A percentile compares a stretch with the other conserved stretches of the same genome.
Evolutionary conservation across 768 basidiomycete species (phyloP).

Genomic region (Albatrellus ellisii): DNA sequence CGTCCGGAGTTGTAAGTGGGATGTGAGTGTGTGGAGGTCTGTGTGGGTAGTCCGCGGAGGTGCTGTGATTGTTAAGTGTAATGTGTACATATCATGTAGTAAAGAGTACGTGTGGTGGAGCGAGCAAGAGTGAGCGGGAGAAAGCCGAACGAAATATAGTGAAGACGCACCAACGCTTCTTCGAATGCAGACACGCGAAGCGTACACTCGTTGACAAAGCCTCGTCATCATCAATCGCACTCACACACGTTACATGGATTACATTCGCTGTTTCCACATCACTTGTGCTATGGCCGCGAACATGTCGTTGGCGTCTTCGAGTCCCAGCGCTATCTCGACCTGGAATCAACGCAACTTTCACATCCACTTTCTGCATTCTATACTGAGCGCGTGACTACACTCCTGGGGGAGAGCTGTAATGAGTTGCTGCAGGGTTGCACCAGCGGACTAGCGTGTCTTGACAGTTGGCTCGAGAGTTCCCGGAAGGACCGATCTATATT

Average conservation of each 20-base stretch:
- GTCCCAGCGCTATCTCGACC: constrained; percentile 52
- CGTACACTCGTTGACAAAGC: no score
- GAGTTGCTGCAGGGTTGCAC: constrained; percentile 35
- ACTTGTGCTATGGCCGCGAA: constrained; percentile 22
- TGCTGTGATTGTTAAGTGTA: no score
- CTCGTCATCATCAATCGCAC: no score
- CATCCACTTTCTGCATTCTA: constrained; percentile 35
- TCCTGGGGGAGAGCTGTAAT: constrained; percentile 40
- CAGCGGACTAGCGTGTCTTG: constrained; percentile 26
- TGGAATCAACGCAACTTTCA: constrained; percentile 40
- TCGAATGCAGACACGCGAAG: no score
- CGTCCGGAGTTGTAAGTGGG: no score
- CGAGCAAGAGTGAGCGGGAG: no score
- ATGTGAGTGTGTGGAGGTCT: no score
- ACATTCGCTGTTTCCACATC: constrained; percentile 5
- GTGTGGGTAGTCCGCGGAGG: no score
- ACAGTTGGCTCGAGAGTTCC: constrained; percentile 37
- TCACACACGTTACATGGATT: constrained; percentile 10
- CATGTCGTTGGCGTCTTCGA: constrained; percentile 63
- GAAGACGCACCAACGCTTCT: no score
- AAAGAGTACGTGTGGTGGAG: no score
- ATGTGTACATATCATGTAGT: no score
- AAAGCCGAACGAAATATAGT: no score
- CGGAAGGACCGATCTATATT: constrained; percentile 25
- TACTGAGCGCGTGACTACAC: constrained; percentile 27